Base-by-base conservation (phyloP, 1,284 basidiomycete species). In the Kalmanozyma brasiliensis region DNA sequence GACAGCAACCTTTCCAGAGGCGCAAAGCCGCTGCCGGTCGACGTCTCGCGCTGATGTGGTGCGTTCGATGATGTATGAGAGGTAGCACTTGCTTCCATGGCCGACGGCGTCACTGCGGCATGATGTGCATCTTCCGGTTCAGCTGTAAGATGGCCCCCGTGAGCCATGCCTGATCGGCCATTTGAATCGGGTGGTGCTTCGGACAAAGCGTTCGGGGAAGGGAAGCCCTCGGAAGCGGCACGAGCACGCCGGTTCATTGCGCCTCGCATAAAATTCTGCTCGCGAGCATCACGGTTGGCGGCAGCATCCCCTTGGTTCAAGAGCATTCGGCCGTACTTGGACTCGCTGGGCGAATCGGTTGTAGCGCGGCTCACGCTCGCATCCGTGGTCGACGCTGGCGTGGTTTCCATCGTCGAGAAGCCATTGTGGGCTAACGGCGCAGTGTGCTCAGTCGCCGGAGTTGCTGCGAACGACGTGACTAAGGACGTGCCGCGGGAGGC, bases 1-100 rank as follows among this genome's bases (percentile, higher is more conserved):
- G 70, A 60, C 14, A 76, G 24, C 13, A 73, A 44, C 19, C 66
- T 32, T 24, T 70, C 75, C 13, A 73, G 63, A 4, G 75, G 63
- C 14, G 75, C 56, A 17, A 70, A 77, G 3, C 60, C 43, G 16
- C 52, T 41, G 19, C 64, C 53, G 4, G 60, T 44, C 7, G 56
- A 44, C 13, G 19, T 40, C 10, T 60, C 52, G 20, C 49, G 55
- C 43, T 52, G 59, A 4, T 40, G 35, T n/a, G 48, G 37, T 4
- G 52, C 24, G 1, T 42, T 36, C 14, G 43, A 13, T n/a, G 56
- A 20, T 13, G 34, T 20, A 2, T 40, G 23, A 2, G 49, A 17
- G 4, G 34, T 11, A 6, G 7, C 41, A 13, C 26, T 41, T 13
- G 58, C 20, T 13, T 41, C 58, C 9, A 52, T 24, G 9, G 44